A percentile compares a stretch with the other conserved stretches of the same genome.
Evolutionary conservation across 2,329 filamentous ascomycete species (phyloP).

Genomic region (Lachnellula hyalina): DNA sequence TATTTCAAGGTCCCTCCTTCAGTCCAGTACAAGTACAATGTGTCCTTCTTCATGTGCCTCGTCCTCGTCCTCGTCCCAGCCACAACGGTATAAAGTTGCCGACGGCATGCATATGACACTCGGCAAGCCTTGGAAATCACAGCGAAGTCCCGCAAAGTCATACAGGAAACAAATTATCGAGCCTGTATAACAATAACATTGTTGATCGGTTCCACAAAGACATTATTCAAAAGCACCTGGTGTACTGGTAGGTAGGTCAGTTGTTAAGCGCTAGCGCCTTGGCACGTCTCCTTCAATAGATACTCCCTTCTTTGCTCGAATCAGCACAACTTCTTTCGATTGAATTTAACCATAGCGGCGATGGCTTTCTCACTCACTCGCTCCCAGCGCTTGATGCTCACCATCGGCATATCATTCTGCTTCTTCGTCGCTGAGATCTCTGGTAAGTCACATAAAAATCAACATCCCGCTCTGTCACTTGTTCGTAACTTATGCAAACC

Average conservation of each 20-base stretch:
- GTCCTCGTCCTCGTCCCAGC: too few species aligned
- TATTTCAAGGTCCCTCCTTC: too few species aligned
- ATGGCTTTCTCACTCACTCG: background rate
- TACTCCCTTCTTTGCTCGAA: background rate
- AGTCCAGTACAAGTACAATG: too few species aligned
- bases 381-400: background rate
- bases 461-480: background rate
- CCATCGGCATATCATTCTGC: constrained; percentile 39
- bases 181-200: too few species aligned
- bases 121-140: too few species aligned
- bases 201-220: too few species aligned
- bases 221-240: too few species aligned
- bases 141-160: too few species aligned
- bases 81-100: too few species aligned
- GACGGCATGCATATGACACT: too few species aligned
- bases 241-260: background rate
- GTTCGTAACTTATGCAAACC: background rate
- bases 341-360: background rate
- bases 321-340: background rate
- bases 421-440: constrained; percentile 45
- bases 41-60: too few species aligned
- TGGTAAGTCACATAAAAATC: constrained; percentile 26
- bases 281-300: background rate
- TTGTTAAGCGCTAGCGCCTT: background rate
- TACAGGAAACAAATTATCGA: too few species aligned